Conservation (phyloP, 352 stramenopile genomes). For the Hyaloperonospora arabidopsidis region DNA sequence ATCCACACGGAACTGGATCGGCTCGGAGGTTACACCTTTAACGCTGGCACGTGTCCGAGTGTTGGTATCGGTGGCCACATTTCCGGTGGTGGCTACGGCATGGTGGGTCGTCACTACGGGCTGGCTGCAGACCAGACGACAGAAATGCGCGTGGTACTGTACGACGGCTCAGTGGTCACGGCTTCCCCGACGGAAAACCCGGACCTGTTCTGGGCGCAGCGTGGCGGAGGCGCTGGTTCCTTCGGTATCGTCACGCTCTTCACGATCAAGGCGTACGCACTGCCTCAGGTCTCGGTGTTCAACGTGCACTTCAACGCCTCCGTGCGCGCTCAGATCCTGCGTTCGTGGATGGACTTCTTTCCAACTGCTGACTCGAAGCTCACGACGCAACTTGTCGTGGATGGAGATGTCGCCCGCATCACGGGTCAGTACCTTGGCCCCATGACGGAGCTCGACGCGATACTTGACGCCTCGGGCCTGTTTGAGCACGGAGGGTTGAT, state of each 20-base stretch:
- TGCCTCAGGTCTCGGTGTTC: conserved; percentile 38
- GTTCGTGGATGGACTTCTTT: conserved; percentile 51
- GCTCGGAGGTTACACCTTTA: conserved; percentile 46
- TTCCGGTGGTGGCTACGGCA: conserved; percentile 46
- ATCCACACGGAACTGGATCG: conserved; percentile 42
- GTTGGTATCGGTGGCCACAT: conserved; percentile 51
- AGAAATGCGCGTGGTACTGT: conserved; percentile 41
- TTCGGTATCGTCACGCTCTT: conserved; percentile 51
- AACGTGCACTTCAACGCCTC: conserved; percentile 34
- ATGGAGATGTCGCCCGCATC: conserved; percentile 25
- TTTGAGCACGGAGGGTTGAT: conserved; percentile 28
- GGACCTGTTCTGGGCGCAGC: conserved; percentile 43
- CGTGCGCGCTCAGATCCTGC: conserved; percentile 28
- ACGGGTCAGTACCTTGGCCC: conserved; percentile 38
- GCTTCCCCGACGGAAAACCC: conserved; percentile 31
- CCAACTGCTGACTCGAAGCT: conserved; percentile 33
- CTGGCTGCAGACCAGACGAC: conserved; percentile 39
- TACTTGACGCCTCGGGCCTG: conserved; percentile 35
- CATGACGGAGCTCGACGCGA: conserved; percentile 25
- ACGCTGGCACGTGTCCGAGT: conserved; percentile 41
- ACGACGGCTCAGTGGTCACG: conserved; percentile 35
- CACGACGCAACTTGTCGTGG: conserved; percentile 49
- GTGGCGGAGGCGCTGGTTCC: conserved; percentile 43
- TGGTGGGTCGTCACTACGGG: conserved; percentile 39
- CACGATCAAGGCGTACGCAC: conserved; percentile 39